These are phyloP conservation scores for Coemansia sp. DNA, from an alignment of 192 early-diverging fungal species.

Conservation along the genomic window DNA sequence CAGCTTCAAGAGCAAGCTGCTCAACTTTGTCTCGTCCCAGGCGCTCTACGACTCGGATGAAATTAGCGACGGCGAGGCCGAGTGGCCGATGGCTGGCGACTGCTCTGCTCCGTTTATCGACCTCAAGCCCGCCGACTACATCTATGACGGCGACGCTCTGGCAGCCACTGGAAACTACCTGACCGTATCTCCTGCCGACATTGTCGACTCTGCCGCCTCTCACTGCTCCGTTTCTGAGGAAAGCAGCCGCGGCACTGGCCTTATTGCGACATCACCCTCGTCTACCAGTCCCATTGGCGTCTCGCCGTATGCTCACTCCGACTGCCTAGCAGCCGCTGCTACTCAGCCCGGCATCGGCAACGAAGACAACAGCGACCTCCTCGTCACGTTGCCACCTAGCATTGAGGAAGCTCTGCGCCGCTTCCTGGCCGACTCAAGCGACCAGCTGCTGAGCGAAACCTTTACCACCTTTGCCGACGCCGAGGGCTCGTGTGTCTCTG, in stretches of 20 bases:
- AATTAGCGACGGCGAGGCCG: constrained; percentile 40
- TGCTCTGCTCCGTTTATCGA: constrained; percentile 17
- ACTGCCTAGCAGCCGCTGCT: not conserved
- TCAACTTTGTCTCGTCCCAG: constrained; percentile 35
- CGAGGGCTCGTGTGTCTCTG: not conserved
- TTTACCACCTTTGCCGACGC: constrained; percentile 45
- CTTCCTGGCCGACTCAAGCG: constrained; percentile 38
- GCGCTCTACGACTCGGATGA: constrained; percentile 38
- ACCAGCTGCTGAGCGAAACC: constrained; percentile 38
- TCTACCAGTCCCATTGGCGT: not conserved
- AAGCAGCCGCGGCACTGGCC: constrained; percentile 7
- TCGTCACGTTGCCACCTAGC: constrained; percentile 25
- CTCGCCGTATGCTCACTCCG: constrained; percentile 1
- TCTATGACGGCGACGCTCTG: constrained; percentile 7
- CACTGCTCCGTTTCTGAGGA: constrained; percentile 16
- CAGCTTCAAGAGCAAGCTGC: constrained; percentile 55
- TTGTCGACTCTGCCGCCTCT: constrained; percentile 9
- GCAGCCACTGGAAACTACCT: constrained; percentile 23
- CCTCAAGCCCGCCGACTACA: constrained; percentile 6
- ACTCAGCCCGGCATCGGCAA: not conserved
- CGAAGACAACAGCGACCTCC: constrained; percentile 6
- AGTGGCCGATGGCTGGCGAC: constrained; percentile 32
- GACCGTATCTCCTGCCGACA: constrained; percentile 15
- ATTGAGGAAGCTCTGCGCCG: constrained; percentile 49
- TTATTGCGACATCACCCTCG: constrained; percentile 25